Base-by-base conservation (phyloP, 805 yeast genomes). In the Candida saitoana region DNA sequence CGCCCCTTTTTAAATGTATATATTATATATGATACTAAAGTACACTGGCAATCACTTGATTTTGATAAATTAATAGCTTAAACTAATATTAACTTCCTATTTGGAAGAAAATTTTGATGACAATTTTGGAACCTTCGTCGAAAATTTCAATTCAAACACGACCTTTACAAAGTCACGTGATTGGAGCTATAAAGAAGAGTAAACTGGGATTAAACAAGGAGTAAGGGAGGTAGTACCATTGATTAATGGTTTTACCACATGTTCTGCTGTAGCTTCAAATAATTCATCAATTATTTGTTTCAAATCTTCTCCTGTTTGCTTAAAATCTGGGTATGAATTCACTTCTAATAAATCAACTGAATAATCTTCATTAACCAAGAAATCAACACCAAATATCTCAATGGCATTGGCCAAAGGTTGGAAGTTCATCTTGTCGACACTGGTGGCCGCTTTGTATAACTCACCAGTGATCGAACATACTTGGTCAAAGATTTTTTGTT, bases 321-420 rank as follows among this genome's bases (percentile, higher is more conserved):
- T 89, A 66, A 93, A 93, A 58, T 93, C 99, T 1, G 99, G 99
- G 56, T 84, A 93, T 12, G 98, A 83, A 55, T 93, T 93, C 35
- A 89, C 87, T 60, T 93, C 98, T 33, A 91, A 64, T 19, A 93
- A 57, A 35, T 70, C 72, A 2, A 85, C 91, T 11, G 71, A 59
- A 17, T 61, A 56, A 22, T 77, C 67, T 2, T 62, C 65, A 51
- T 80, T 82, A 14, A 93, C 85, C 41, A 93, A 62, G 60, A 89
- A 90, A 59, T 93, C 99, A 12, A 93, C 69, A 0, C 99, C 99
- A 57, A 74, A 93, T 5, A 87, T 73, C 60, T 93, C 99, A 56
- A 87, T 77, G 0, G 95, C 91, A 60, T 88, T 88, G 1, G 67
- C 62, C 44, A 90, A 56, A 0, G 98, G 90, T 60, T 76, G 83